Conservation (phyloP, 768 basidiomycete genomes). For the Hypholoma fasciculare region DNA sequence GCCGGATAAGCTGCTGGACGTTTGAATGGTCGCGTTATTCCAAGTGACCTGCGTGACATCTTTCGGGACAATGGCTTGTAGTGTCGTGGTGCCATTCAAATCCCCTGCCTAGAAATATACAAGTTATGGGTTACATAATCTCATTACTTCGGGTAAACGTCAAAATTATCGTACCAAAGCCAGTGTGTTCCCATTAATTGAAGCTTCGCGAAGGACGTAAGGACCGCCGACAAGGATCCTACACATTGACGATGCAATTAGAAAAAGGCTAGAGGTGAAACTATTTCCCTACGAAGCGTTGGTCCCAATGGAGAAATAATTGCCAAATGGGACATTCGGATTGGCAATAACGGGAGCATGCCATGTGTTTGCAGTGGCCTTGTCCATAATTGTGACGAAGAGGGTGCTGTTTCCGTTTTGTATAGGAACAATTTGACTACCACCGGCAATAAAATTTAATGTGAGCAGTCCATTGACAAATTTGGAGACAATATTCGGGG, state of each 20-base stretch:
- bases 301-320: conserved; percentile 46
- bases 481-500: conserved; percentile 29
- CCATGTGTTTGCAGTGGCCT: conserved; percentile 46
- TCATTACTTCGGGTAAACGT: no score
- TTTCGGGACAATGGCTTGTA: conserved; percentile 44
- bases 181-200: conserved; percentile 36
- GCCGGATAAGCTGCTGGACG: conserved; percentile 22
- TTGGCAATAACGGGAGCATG: conserved; percentile 46
- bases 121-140: background rate
- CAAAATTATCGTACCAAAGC: conserved; percentile 26
- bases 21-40: conserved; percentile 34
- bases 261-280: background rate
- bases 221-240: conserved; percentile 53
- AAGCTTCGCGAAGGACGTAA: conserved; percentile 52
- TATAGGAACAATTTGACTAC: conserved; percentile 35
- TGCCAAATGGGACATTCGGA: conserved; percentile 31
- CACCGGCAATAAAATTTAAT: conserved; percentile 35
- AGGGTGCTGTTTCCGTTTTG: conserved; percentile 23
- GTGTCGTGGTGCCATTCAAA: conserved; percentile 44
- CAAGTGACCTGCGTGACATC: conserved; percentile 35
- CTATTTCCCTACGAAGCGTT: conserved; percentile 37
- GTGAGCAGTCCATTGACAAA: conserved; percentile 38
- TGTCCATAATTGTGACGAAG: conserved; percentile 42
- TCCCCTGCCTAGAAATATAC: conserved; percentile 42
- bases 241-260: background rate